Percentiles rank a stretch among this genome's conserved stretches.
Conservation (phyloP, 306 rosid species). For the Gastrolobium bilobum region DNA sequence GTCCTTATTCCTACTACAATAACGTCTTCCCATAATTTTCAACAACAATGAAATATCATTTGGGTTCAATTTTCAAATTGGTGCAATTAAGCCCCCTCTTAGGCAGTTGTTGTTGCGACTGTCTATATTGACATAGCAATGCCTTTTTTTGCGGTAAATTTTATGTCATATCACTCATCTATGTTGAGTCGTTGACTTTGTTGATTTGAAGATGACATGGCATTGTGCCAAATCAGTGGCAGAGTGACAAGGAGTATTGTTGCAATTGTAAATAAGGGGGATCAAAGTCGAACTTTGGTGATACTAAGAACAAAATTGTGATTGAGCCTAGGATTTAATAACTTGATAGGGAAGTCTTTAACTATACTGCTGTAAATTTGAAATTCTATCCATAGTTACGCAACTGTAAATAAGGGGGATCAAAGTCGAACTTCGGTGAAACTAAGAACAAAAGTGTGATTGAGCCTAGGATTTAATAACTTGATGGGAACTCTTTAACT, state of each 20-base stretch:
- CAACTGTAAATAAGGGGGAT: not conserved
- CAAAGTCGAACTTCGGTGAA: not conserved
- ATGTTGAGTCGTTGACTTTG: not conserved
- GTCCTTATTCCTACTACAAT: not conserved
- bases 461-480: conserved; percentile 22
- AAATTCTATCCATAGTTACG: not conserved
- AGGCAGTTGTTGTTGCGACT: not conserved
- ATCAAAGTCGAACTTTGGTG: not conserved
- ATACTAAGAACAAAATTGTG: not conserved
- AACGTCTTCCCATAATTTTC: not conserved
- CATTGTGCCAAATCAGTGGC: not conserved
- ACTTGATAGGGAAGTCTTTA: not conserved
- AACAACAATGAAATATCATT: not conserved
- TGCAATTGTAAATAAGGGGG: not conserved
- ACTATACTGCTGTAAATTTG: not conserved
- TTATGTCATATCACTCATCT: not conserved
- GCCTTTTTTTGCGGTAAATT: not conserved
- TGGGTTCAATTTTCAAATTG: not conserved
- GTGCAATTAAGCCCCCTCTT: not conserved
- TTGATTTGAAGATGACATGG: conserved; percentile 3
- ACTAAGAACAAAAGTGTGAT: not conserved
- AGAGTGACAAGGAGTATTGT: not conserved
- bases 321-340: conserved; percentile 14
- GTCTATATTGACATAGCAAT: conserved; percentile 1
- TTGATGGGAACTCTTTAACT: not conserved